Evolutionary conservation across 2,329 filamentous ascomycete genomes (phyloP), one percentile per base, ranked within the genome.

Genomic region (Ceratocystis harringtonii): DNA sequence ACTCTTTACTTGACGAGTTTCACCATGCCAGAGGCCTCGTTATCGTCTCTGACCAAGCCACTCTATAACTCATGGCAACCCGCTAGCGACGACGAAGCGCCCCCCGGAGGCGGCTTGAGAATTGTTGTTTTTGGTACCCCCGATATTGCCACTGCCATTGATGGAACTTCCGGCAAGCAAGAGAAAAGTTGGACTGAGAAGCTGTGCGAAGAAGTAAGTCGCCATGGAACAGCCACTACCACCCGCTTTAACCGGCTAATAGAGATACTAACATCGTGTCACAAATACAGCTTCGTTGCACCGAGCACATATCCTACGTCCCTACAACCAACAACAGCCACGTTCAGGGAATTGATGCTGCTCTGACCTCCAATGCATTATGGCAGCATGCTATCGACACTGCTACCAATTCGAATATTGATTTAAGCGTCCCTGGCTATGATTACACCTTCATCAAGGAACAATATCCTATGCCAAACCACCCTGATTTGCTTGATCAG

Each of bases 111-210:
- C 5, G 73, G 77, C 1, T 66, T 82, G 67, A 76, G 80, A 64
- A 73, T 82, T 6, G 79, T 82, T 7, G 78, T 80, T 5, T 82
- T 82, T 69, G 80, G 80, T 8, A 74, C 74, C 2, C 74, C 75
- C 3, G 79, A 80, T 66, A 72, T 79, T n/a, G 75, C 77, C 65
- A 70, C 55, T 60, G 43, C 44, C 7, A 19, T 77, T 52, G 77
- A 77, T 12, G 68, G 70, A 43, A 69, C 74, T 65, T 62, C 67
- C 30, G 52, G 43, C 67, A 66, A 22, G 22, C 57, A 67, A 69
- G 70, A 52, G 22, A 73, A 69, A 28, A 71, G 76, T 3, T 82
- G 80, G 80, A 79, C 79, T 0, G 75, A 81, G 69, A 71, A 76
- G 55, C 71, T 82, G 48, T 82, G 80, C 68, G 70, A 74, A 36